Conservation (phyloP, 768 basidiomycete genomes). For the Gloeostereum incarnatum region DNA sequence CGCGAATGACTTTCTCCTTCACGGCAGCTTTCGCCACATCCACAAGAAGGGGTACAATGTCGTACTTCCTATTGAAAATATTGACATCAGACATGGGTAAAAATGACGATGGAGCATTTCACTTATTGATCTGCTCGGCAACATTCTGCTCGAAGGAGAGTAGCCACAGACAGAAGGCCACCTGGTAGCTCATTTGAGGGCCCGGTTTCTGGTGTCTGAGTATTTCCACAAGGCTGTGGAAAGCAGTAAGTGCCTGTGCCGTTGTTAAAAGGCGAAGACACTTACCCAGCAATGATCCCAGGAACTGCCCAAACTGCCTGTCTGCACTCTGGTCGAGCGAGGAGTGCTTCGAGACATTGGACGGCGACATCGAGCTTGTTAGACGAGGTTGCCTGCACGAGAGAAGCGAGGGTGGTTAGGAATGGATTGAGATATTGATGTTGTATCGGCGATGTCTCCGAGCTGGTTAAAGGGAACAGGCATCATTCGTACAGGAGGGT, state of each 20-base stretch:
- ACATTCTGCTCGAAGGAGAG: conserved; percentile 84
- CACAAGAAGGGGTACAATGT: conserved; percentile 78
- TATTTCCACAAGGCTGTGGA: conserved; percentile 67
- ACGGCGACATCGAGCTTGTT: conserved; percentile 85
- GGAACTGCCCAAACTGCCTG: conserved; percentile 73
- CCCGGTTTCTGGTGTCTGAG: conserved; percentile 71
- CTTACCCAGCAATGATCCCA: conserved; percentile 60
- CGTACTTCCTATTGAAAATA: conserved; percentile 57
- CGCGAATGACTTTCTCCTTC: conserved; percentile 95
- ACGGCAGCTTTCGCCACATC: conserved; percentile 82
- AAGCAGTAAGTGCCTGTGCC: background rate
- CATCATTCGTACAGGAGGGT: conserved; percentile 5
- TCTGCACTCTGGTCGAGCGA: conserved; percentile 75
- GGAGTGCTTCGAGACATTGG: conserved; percentile 80
- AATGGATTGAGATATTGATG: conserved; percentile 51
- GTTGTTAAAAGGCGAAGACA: conserved; percentile 1
- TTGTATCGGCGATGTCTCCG: conserved; percentile 38
- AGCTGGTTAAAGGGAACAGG: conserved; percentile 20
- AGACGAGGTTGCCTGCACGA: conserved; percentile 49
- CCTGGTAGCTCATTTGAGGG: conserved; percentile 95
- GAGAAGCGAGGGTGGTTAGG: conserved; percentile 44
- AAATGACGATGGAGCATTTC: conserved; percentile 11
- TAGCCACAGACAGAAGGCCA: conserved; percentile 89
- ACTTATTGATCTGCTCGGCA: conserved; percentile 86
- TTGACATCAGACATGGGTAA: too few species aligned